Conservation (phyloP, 2,329 filamentous ascomycete species). For the Falciphora oryzae region DNA sequence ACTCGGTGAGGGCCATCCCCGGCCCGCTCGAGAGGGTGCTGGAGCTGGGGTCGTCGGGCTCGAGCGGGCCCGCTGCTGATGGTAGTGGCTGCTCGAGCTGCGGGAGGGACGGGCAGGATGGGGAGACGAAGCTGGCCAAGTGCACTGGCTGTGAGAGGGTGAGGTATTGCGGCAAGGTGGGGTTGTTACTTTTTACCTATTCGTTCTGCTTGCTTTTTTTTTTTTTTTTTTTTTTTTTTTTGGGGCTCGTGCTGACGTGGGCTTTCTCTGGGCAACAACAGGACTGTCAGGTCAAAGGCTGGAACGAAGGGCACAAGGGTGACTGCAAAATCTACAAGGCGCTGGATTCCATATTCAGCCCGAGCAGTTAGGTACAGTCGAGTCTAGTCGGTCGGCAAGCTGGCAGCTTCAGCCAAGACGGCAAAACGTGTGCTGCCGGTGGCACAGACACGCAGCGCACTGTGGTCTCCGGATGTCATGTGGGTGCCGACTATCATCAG, state of each 20-base stretch:
- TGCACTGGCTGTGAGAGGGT: constrained; percentile 38
- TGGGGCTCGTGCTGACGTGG: neutral
- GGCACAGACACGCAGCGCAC: no score
- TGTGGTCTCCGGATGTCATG: neutral
- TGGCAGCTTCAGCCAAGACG: no score
- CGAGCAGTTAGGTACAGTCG: no score
- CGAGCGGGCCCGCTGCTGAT: constrained; percentile 11
- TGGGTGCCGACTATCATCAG: neutral
- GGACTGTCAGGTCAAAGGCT: constrained; percentile 38
- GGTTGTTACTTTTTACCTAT: constrained; percentile 9
- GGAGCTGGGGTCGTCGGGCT: constrained; percentile 8
- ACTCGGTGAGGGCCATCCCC: constrained; percentile 29
- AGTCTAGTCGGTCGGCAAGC: no score
- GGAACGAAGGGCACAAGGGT: constrained; percentile 36
- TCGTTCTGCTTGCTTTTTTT: neutral
- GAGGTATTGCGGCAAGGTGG: constrained; percentile 42
- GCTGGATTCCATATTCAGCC: constrained; percentile 30
- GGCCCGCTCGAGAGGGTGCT: constrained; percentile 24
- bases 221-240: neutral
- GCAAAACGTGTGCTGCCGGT: no score
- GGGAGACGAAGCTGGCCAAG: constrained; percentile 23
- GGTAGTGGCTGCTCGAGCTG: constrained; percentile 22
- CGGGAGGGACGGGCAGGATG: constrained; percentile 20
- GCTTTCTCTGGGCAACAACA: constrained; percentile 13
- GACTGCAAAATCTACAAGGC: constrained; percentile 38